Evolutionary conservation across 768 basidiomycete genomes (phyloP), one percentile per base, ranked within the genome.

Genomic region (Russula virescens): DNA sequence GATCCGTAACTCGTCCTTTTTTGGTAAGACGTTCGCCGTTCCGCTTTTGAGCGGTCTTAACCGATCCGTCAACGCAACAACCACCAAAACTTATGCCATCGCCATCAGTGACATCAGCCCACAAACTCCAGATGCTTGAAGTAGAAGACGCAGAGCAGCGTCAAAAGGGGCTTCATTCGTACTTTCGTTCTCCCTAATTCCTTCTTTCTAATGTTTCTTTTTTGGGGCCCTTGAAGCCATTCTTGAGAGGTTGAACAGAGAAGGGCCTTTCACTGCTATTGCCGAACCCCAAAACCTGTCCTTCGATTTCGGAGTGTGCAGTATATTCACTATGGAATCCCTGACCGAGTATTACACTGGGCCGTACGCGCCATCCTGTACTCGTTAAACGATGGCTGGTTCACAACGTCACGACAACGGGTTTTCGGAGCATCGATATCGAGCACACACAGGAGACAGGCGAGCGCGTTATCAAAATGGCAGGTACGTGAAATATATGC

Each of bases 381-480:
- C 26, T 49, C 25, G n/a, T n/a, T n/a, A n/a, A 16, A 38, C 51
- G 25, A 9, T 35, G 25, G 21, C 35, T 5, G 19, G 34, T 55
- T 60, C 26, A 66, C 50, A n/a, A 25, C 53, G 13, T 55, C 25
- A 25, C 14, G 25, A 21, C 21, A 18, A n/a, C 65, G 45, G 78
- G 84, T 62, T 85, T 84, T 1, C 69, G 71, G n/a, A 85, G 83
- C 66, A 75, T 89, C 21, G 82, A 89, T 68, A 88, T 91, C 46
- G 88, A 91, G 71, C 78, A 85, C 61, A 67, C 89, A 23, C 73
- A 75, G 8, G 76, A 74, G 25, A 75, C 74, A n/a, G 76, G 75
- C 55, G 77, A 75, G 1, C 78, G 73, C 61, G 83, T 86, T 69
- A 85, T 89, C 66, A 81, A 88, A 71, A 88, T 88, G 85, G 86